Base-by-base conservation (phyloP, 139 green algal species). In the Coccomyxa sp. region DNA sequence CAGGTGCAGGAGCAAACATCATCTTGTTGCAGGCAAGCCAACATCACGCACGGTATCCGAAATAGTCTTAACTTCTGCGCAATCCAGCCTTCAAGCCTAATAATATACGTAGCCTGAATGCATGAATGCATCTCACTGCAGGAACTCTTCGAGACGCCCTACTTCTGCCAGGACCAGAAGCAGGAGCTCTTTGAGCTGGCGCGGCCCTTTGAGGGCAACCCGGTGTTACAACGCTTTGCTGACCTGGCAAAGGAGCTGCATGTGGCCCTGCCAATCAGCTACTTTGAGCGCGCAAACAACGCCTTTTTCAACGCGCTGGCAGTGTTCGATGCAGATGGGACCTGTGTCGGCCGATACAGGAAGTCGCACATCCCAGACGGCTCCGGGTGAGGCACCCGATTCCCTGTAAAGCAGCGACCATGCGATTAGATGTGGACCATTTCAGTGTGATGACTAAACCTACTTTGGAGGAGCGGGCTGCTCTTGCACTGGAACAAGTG, bases 311-410 rank as follows among this genome's bases (percentile, higher is more conserved):
- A 96, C 83, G 89, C 86, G 0, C 45, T 95, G 1, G 91, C 88
- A 23, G 80, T 96, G 74, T 84, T 91, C 25, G 92, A 96, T 76
- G 90, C 92, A 0, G 87, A 94, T 67, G 92, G 92, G 10, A 63
- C 13, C 12, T 68, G 90, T 1, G 84, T 91, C 68, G 91, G 89
- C 0, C 79, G 87, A 63, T 96, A 96, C 87, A 90, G 92, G 75
- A 96, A 96, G 85, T 88, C 82, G 0, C 92, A 96, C 88, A 96
- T 96, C 13, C 92, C 92, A 27, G 89, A 94, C 45, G 92, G 92
- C 0, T 89, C 90, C 17, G 92, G 92, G 81, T 93, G 82, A 80
- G 82, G 28, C 51, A 25, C 27, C n/a, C n/a, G 1, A 28, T 67
- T 15, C 77, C 68, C 0, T 23, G 16, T 3, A 71, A 71, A 71